A percentile compares a stretch with the other conserved stretches of the same genome.
These are phyloP conservation scores for Brettanomyces anomalus DNA, from an alignment of 805 yeast species.

Conservation along the genomic window DNA sequence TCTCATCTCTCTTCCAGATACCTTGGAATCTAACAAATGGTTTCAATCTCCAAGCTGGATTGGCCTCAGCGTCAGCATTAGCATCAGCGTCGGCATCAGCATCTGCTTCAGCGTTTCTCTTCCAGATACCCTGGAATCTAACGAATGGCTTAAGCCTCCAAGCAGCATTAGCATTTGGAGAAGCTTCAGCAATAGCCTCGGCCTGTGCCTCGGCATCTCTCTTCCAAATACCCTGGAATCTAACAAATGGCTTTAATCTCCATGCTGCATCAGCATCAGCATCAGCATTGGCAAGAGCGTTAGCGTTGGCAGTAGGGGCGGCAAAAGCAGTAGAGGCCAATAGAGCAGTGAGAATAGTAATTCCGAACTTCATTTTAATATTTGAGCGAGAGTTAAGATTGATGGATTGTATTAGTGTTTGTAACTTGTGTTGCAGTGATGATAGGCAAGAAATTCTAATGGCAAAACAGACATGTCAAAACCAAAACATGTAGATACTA, in stretches of 20 bases:
- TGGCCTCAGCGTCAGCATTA: constrained; percentile 13
- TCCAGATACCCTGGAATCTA: constrained; percentile 12
- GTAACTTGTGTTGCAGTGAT: neutral
- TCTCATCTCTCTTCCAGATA: constrained; percentile 9
- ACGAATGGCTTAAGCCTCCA: constrained; percentile 9
- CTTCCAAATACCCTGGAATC: constrained; percentile 13
- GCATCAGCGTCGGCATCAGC: constrained; percentile 25
- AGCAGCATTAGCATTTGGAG: constrained; percentile 14
- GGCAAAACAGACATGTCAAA: too few relatives aligned
- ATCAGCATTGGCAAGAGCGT: constrained; percentile 12
- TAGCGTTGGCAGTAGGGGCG: constrained; percentile 11
- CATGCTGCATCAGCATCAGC: constrained; percentile 12
- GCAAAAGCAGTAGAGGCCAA: constrained; percentile 7
- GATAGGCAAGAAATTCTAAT: neutral
- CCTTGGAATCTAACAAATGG: constrained; percentile 12
- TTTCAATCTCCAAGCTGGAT: constrained; percentile 5
- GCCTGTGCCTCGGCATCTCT: constrained; percentile 8
- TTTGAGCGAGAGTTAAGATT: neutral
- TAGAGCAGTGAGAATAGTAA: constrained; percentile 5
- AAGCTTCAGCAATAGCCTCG: constrained; percentile 22
- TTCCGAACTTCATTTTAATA: constrained; percentile 11
- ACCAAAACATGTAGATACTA: neutral
- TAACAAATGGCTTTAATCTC: constrained; percentile 9
- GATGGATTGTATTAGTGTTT: neutral
- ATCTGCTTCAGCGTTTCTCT: constrained; percentile 8